These are phyloP conservation scores for Silene coronaria DNA, from an alignment of 179 eudicot genomes.

Conservation along the genomic window DNA sequence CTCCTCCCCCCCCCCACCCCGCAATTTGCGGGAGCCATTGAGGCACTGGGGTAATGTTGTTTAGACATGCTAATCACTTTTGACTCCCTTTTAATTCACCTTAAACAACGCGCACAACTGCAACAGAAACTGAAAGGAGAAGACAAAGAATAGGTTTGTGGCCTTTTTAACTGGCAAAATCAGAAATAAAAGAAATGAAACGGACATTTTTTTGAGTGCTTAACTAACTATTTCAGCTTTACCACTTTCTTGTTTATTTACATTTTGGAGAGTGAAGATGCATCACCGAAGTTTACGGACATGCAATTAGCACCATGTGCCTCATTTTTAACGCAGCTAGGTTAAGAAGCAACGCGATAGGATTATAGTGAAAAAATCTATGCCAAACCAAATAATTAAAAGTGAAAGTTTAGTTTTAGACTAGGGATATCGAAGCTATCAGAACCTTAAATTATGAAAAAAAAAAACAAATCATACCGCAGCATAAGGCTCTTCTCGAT, in stretches of 20 bases:
- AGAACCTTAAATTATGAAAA: background rate
- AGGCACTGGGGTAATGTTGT: no score
- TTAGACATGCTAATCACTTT: background rate
- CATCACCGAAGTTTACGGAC: background rate
- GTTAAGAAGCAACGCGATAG: background rate
- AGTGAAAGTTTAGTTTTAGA: background rate
- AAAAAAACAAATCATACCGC: conserved; percentile 45
- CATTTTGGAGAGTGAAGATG: background rate
- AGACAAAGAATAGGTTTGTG: background rate
- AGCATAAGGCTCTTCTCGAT: conserved; percentile 78
- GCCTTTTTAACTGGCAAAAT: background rate
- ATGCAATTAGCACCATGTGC: background rate
- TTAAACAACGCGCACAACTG: background rate
- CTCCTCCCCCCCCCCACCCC: no score
- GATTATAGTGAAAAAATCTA: background rate
- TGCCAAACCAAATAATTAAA: background rate
- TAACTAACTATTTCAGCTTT: background rate
- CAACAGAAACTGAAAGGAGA: background rate
- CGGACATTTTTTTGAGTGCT: background rate
- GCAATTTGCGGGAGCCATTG: no score
- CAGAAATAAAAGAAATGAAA: background rate
- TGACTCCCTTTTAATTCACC: background rate
- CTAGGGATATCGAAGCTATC: background rate
- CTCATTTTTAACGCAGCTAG: background rate
- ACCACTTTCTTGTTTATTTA: background rate